Evolutionary conservation across 2,329 filamentous ascomycete genomes (phyloP).

Genomic region (Arthrocladium fulminans): DNA sequence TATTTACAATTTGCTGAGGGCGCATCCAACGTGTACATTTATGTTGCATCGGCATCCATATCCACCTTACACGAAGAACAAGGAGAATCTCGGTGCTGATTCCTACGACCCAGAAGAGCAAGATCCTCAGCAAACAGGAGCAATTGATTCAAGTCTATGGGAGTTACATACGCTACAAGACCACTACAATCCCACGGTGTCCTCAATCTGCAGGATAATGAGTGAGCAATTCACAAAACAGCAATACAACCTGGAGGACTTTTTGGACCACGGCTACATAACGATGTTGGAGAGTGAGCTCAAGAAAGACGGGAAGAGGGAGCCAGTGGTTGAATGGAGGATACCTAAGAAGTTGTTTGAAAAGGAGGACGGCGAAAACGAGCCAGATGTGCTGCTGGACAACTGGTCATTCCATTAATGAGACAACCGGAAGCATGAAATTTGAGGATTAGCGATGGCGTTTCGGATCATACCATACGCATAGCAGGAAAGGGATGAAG

Average conservation of each 20-base stretch:
- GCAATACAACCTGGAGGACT: constrained; percentile 91
- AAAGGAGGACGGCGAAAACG: constrained; percentile 9
- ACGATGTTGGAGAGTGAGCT: constrained; percentile 73
- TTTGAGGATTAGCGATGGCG: constrained; percentile 2
- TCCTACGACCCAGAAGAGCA: constrained; percentile 66
- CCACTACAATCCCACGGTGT: constrained; percentile 95
- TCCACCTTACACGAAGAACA: constrained; percentile 46
- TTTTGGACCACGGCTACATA: constrained; percentile 83
- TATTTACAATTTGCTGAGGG: constrained; percentile 89
- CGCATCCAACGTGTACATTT: constrained; percentile 83
- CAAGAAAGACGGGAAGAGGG: constrained; percentile 65
- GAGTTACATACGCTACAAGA: constrained; percentile 83
- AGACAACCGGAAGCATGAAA: background rate
- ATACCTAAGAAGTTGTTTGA: constrained; percentile 78
- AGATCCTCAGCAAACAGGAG: constrained; percentile 76
- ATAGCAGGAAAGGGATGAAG: too few relatives aligned
- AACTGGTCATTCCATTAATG: constrained; percentile 3
- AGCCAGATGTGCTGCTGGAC: constrained; percentile 4
- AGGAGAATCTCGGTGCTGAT: constrained; percentile 59
- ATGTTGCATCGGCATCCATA: constrained; percentile 80
- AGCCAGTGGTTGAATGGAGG: constrained; percentile 83
- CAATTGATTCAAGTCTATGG: constrained; percentile 91
- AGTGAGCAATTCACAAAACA: constrained; percentile 96
- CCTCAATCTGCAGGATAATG: constrained; percentile 85
- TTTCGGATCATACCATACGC: background rate